phyloP scores from a whole-genome alignment of 495 filamentous ascomycete species.

The Paragyromitra xinjiangensis region DNA sequence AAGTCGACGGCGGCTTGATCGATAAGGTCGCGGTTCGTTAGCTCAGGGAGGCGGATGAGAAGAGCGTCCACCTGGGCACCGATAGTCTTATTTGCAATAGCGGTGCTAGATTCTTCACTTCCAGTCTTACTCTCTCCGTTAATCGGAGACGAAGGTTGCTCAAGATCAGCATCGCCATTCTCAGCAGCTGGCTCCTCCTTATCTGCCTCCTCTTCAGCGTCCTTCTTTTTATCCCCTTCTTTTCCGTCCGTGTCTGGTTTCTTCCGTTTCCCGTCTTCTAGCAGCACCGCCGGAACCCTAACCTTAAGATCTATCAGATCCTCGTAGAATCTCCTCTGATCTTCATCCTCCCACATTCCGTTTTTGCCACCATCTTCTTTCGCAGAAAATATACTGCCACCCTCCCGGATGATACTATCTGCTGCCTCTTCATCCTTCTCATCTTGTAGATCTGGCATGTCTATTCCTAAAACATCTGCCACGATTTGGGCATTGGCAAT shows the following conservation, averaged over 20 bases:
- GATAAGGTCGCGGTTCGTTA: slow-evolving; percentile 88
- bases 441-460: slow-evolving; percentile 93
- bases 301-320: slow-evolving; percentile 94
- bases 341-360: slow-evolving; percentile 99
- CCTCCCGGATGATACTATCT: slow-evolving; percentile 62
- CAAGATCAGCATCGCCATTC: slow-evolving; percentile 43
- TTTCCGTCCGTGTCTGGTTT: slow-evolving; percentile 68
- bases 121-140: slow-evolving; percentile 66
- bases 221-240: slow-evolving; percentile 56
- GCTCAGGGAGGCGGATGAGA: slow-evolving; percentile 83
- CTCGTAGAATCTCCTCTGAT: slow-evolving; percentile 97
- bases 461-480: slow-evolving; percentile 84
- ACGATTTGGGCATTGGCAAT: slow-evolving; percentile 89
- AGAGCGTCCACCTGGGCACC: slow-evolving; percentile 95
- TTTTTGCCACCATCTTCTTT: slow-evolving; percentile 86
- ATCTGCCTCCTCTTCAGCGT: slow-evolving; percentile 70
- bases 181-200: slow-evolving; percentile 62
- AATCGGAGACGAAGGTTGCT: slow-evolving; percentile 54
- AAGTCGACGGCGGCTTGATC: slow-evolving; percentile 95
- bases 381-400: slow-evolving; percentile 90
- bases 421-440: slow-evolving; percentile 73
- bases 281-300: slow-evolving; percentile 88
- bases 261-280: slow-evolving; percentile 96
- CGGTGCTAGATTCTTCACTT: slow-evolving; percentile 80
- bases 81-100: slow-evolving; percentile 96